These are phyloP conservation scores for Thermomyces lanuginosus DNA, from an alignment of 2,329 filamentous ascomycete genomes.

Conservation along the genomic window DNA sequence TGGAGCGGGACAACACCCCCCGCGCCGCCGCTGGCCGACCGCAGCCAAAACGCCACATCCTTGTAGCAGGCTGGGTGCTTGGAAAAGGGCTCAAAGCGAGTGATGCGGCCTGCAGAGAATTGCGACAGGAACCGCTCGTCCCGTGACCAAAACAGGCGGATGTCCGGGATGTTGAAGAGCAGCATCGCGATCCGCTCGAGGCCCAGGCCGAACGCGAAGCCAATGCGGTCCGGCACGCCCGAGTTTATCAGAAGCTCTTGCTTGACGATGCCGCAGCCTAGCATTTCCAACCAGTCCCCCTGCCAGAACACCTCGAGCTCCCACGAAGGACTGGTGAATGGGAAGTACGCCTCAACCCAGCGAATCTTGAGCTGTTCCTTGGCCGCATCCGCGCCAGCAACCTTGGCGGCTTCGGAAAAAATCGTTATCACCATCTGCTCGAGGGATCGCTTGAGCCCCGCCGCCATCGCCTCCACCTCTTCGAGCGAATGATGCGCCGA, in stretches of 20 bases:
- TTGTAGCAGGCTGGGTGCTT: constrained; percentile 80
- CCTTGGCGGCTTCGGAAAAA: constrained; percentile 60
- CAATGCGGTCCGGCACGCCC: constrained; percentile 55
- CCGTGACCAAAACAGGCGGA: constrained; percentile 85
- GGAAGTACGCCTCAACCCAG: constrained; percentile 96
- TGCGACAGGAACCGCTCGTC: constrained; percentile 76
- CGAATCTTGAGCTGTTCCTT: constrained; percentile 67
- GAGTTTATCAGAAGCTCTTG: constrained; percentile 68
- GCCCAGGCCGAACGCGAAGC: constrained; percentile 92
- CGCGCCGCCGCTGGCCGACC: constrained; percentile 22
- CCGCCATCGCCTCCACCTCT: constrained; percentile 67
- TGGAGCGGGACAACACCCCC: constrained; percentile 45
- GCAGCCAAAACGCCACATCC: constrained; percentile 89
- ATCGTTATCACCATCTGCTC: constrained; percentile 83
- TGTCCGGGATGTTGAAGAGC: constrained; percentile 88
- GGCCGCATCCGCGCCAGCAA: constrained; percentile 33
- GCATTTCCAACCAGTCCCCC: constrained; percentile 86
- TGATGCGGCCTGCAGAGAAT: constrained; percentile 44
- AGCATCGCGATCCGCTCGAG: constrained; percentile 95
- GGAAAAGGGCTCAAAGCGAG: constrained; percentile 70
- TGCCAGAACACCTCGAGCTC: constrained; percentile 92
- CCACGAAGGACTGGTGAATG: constrained; percentile 90
- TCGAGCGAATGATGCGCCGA: constrained; percentile 49
- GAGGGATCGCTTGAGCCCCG: constrained; percentile 74
- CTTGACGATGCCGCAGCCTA: constrained; percentile 81